Conservation (phyloP, 305 asterid species). For the Fraxinus nigra region DNA sequence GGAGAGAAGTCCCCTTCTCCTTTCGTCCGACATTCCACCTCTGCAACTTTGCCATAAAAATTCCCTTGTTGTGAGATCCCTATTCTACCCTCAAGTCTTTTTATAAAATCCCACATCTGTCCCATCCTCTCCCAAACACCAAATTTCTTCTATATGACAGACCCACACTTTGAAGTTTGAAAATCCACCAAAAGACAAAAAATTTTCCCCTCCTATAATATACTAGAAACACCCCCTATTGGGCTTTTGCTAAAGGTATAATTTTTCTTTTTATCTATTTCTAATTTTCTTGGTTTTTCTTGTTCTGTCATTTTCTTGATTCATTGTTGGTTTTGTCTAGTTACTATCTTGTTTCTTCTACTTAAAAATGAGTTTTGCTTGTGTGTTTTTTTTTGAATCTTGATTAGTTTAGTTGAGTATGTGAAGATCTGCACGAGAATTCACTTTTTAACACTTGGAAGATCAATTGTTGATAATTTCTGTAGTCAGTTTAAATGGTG, state of each 20-base stretch:
- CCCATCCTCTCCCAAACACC: constrained; percentile 21
- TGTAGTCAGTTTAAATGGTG: not conserved
- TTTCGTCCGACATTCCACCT: constrained; percentile 75
- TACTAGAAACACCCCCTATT: constrained; percentile 13
- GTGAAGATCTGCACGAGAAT: not conserved
- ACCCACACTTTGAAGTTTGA: constrained; percentile 34
- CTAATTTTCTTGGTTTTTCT: not conserved
- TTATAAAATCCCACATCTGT: constrained; percentile 14
- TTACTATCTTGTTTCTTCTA: not conserved
- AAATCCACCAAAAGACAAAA: constrained; percentile 45
- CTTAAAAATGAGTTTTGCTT: not conserved
- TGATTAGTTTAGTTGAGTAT: not conserved
- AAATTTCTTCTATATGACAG: constrained; percentile 25
- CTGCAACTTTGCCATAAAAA: constrained; percentile 34
- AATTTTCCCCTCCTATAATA: constrained; percentile 16
- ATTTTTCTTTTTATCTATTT: constrained; percentile 18
- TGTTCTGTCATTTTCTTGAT: constrained; percentile 18
- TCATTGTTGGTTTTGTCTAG: not conserved
- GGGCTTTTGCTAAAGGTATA: constrained; percentile 43
- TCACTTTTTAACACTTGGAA: not conserved
- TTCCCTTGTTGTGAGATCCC: constrained; percentile 8
- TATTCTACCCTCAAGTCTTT: constrained; percentile 27
- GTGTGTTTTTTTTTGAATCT: not conserved
- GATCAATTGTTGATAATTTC: not conserved
- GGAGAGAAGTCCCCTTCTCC: constrained; percentile 72